Percentiles rank a stretch among this genome's conserved stretches.
Conservation (phyloP, 495 filamentous ascomycete species). For the Xylaria palmicola region DNA sequence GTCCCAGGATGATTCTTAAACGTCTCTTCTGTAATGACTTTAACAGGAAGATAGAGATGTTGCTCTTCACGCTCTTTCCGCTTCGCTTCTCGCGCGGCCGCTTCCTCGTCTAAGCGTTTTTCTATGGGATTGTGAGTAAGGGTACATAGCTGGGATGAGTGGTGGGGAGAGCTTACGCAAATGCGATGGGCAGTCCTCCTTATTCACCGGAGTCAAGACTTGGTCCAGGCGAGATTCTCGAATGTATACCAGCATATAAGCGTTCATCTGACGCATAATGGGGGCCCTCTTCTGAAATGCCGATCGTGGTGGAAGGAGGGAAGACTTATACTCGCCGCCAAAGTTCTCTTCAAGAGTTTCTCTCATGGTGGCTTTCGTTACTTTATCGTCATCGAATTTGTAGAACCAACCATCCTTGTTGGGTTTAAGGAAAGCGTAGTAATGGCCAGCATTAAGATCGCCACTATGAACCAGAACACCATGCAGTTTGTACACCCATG, state of each 20-base stretch:
- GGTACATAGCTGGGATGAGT: background rate
- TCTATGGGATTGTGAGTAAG: slow-evolving; percentile 49
- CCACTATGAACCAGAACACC: slow-evolving; percentile 96
- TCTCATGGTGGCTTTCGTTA: slow-evolving; percentile 85
- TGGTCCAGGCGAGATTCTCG: slow-evolving; percentile 79
- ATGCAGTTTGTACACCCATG: slow-evolving; percentile 89
- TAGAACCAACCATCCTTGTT: slow-evolving; percentile 91
- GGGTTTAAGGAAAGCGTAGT: slow-evolving; percentile 96
- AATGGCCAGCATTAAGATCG: slow-evolving; percentile 96
- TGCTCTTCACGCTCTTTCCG: slow-evolving; percentile 90
- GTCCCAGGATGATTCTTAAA: slow-evolving; percentile 81
- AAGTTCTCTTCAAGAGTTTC: slow-evolving; percentile 97
- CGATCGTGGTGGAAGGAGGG: slow-evolving; percentile 39
- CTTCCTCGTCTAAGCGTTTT: slow-evolving; percentile 74
- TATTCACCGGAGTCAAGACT: slow-evolving; percentile 70
- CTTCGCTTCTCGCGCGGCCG: slow-evolving; percentile 65
- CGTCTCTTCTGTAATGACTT: slow-evolving; percentile 73
- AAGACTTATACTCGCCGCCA: slow-evolving; percentile 78
- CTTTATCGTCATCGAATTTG: slow-evolving; percentile 95
- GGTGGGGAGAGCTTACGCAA: slow-evolving; percentile 57
- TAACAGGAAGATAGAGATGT: slow-evolving; percentile 83
- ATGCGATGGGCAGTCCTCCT: slow-evolving; percentile 78
- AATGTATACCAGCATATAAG: slow-evolving; percentile 99
- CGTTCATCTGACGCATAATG: slow-evolving; percentile 60
- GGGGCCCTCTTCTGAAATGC: slow-evolving; percentile 44